Conservation (phyloP, 2,329 filamentous ascomycete species). For the Alternaria viburni region DNA sequence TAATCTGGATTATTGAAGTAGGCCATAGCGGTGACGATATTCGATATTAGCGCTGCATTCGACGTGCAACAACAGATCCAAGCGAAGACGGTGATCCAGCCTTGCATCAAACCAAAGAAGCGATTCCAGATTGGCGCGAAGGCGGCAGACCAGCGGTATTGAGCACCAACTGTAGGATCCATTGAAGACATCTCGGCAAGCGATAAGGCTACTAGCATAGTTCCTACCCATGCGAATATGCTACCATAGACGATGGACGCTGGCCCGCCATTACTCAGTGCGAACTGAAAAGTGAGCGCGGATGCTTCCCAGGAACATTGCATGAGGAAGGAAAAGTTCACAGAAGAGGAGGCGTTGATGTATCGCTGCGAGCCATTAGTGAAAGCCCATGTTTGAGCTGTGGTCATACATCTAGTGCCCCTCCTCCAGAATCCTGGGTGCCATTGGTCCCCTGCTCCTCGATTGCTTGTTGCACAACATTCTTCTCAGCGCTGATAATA, state of each 20-base stretch:
- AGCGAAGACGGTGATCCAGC: slow-evolving; percentile 50
- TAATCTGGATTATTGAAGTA: slow-evolving; percentile 47
- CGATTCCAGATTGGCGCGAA: slow-evolving; percentile 29
- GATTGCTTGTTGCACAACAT: slow-evolving; percentile 20
- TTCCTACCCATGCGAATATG: slow-evolving; percentile 33
- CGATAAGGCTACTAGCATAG: slow-evolving; percentile 40
- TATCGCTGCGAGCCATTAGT: slow-evolving; percentile 22
- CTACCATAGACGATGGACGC: slow-evolving; percentile 36
- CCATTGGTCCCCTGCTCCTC: slow-evolving; percentile 17
- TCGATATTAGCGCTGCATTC: slow-evolving; percentile 34
- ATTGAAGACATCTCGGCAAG: slow-evolving; percentile 39
- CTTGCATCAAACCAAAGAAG: slow-evolving; percentile 37
- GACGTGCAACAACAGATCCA: slow-evolving; percentile 43
- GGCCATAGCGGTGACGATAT: slow-evolving; percentile 25
- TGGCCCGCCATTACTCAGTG: slow-evolving; percentile 36
- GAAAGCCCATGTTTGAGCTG: neutral
- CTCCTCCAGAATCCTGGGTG: slow-evolving; percentile 16
- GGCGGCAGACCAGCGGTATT: slow-evolving; percentile 35
- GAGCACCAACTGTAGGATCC: slow-evolving; percentile 39
- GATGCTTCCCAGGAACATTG: slow-evolving; percentile 37
- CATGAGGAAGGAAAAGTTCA: slow-evolving; percentile 33
- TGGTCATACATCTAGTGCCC: neutral
- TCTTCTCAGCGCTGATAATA: neutral
- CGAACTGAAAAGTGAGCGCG: slow-evolving; percentile 33
- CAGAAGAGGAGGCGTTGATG: slow-evolving; percentile 29